A percentile compares a stretch with the other conserved stretches of the same genome.
These are phyloP conservation scores for Scutellospora calospora DNA, from an alignment of 371 early-diverging fungal genomes.

Conservation along the genomic window DNA sequence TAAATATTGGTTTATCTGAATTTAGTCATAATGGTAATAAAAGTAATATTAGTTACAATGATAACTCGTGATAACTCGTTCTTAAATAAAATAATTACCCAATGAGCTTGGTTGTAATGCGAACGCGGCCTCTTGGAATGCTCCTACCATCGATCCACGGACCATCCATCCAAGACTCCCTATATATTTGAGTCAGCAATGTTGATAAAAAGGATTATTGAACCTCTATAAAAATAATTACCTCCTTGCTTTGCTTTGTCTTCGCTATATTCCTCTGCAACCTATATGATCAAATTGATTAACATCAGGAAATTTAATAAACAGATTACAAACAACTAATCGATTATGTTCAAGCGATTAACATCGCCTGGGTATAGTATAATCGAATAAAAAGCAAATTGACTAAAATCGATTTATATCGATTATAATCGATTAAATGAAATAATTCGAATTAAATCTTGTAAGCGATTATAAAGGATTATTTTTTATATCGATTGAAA, in stretches of 20 bases:
- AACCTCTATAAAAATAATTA: neutral
- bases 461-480: too few species aligned
- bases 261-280: slow-evolving; percentile 86
- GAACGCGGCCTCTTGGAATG: slow-evolving; percentile 94
- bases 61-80: too few species aligned
- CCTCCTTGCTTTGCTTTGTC: slow-evolving; percentile 88
- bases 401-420: too few species aligned
- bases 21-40: neutral
- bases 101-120: slow-evolving; percentile 77
- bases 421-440: too few species aligned
- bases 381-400: too few species aligned
- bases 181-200: slow-evolving; percentile 26
- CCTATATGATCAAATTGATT: slow-evolving; percentile 54
- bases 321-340: too few species aligned
- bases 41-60: neutral
- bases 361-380: too few species aligned
- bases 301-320: too few species aligned
- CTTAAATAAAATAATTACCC: slow-evolving; percentile 47
- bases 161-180: slow-evolving; percentile 85
- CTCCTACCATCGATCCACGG: slow-evolving; percentile 90
- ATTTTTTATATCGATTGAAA: too few species aligned
- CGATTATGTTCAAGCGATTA: too few species aligned
- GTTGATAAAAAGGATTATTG: slow-evolving; percentile 41
- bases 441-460: too few species aligned
- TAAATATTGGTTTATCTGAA: slow-evolving; percentile 47